Base-by-base conservation (phyloP, 2,329 filamentous ascomycete genomes). In the Trichoderma aggressivum region DNA sequence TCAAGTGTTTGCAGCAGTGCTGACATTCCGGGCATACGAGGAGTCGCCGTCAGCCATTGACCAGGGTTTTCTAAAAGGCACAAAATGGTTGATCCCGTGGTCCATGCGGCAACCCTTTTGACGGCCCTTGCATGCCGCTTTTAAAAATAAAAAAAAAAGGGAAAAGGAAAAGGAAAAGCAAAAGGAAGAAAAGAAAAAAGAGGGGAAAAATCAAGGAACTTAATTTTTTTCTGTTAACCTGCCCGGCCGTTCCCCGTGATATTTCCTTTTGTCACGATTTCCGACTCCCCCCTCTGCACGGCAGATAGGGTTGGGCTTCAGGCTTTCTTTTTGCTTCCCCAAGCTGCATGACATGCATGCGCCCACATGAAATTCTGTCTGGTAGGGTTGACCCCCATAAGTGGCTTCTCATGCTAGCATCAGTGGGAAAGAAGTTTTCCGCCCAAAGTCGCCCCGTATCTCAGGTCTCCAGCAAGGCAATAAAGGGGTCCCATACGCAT, bases 321-420 rank as follows among this genome's bases (percentile, higher is more conserved):
- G 62, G 68, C 47, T 32, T 59, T 28, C 55, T 18, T 60, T 65
- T 60, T 65, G 69, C 36, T 70, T n/a, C 55, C 68, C 50, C 59
- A 70, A 56, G 60, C 69, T 74, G 75, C 74, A 75, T 73, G 74
- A 70, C 72, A 73, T 75, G 72, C 74, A 74, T 75, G 70, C 60
- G 70, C 68, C 73, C 62, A 72, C 73, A 75, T 71, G 71, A 64
- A 36, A 43, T 53, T 16, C 8, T 18, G 16, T 47, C 26, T 58
- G 53, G 64, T 34, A 65, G 68, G 50, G 36, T 8, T 47, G 67
- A 32, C 47, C 43, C 56, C 66, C 32, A 18, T 56, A 55, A 16
- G 39, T 55, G 28, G 34, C 36, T 26, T 59, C 16, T 24, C 11
- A 55, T 8, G 21, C 18, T 30, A 12, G 47, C 21, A 55, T 21